Evolutionary conservation across 768 basidiomycete species (phyloP), one percentile per base, ranked within the genome.

Genomic region (Crassisporium funariophilum): DNA sequence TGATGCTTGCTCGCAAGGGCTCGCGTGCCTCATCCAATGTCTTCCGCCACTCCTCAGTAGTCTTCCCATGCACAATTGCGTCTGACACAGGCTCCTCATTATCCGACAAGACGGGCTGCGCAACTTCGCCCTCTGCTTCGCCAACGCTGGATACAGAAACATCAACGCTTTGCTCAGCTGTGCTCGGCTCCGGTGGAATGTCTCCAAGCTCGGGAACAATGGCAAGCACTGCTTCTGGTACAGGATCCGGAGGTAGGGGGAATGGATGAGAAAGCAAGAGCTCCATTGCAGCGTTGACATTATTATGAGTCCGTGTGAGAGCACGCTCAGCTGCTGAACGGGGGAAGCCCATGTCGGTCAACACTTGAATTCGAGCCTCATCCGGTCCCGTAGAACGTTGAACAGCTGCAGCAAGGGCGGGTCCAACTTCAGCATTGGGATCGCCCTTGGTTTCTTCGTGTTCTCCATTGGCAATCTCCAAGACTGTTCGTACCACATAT

Each of bases 281-380:
- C 55, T 98, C 95, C 0, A 95, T 87, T 4, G 97, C 97, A 4
- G 88, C 83, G 35, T 77, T 84, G 58, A 97, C 75, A 59, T 97
- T 94, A 66, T 98, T 98, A 52, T 87, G 82, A 4, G 87, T 84
- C 9, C 95, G 88, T 15, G 77, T 66, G 29, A 99, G 73, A 4
- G 95, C 95, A 42, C 85, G 79, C 60, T 90, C 88, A 2, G 86
- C 91, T 10, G 91, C 90, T 33, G 82, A 78, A n/a, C 93, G 83
- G 25, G 88, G 83, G 73, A 98, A 99, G 36, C 97, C 97, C 97
- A 99, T 98, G 58, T 98, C 97, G 8, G 82, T 86, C 44, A 98
- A 74, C 57, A 92, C 88, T 41, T 81, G 79, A 43, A 98, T 82
- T 25, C 86, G 81, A 36, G 75, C 76, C 62, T 94, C 91, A 61